Evolutionary conservation across 164 flowering plant species (phyloP).

Genomic region (Paratinospora sagittata): DNA sequence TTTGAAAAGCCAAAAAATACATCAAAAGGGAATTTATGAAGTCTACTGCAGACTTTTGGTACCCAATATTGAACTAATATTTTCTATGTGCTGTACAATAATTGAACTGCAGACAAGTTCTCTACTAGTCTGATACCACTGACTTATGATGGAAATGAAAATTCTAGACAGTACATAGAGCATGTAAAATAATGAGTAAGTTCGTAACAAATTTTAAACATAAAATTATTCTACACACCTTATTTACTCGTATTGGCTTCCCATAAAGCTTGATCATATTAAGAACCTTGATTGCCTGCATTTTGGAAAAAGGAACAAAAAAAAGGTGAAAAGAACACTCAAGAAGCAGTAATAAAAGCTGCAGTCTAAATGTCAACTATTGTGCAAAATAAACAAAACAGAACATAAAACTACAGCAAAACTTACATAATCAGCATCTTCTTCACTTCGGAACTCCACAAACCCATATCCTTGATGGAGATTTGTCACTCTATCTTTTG

Average conservation of each 20-base stretch:
- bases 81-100: no score
- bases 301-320: not conserved
- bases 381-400: not conserved
- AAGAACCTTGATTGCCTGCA: slow-evolving; percentile 93
- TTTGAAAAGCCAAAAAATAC: no score
- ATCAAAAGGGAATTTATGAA: not conserved
- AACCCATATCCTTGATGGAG: slow-evolving; percentile 98
- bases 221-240: slow-evolving; percentile 39
- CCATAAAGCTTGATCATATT: slow-evolving; percentile 98
- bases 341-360: not conserved
- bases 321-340: not conserved
- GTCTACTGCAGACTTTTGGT: not conserved
- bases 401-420: slow-evolving; percentile 5
- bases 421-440: slow-evolving; percentile 98
- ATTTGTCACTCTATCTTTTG: slow-evolving; percentile 95
- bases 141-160: not conserved
- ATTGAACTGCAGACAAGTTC: no score
- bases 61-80: no score
- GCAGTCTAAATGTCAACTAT: not conserved
- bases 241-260: slow-evolving; percentile 95
- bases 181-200: not conserved
- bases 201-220: not conserved
- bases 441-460: slow-evolving; percentile 94
- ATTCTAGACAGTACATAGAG: not conserved
- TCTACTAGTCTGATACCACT: no score